Evolutionary conservation across 768 basidiomycete genomes (phyloP), one percentile per base, ranked within the genome.

Genomic region (Russula brevipes): DNA sequence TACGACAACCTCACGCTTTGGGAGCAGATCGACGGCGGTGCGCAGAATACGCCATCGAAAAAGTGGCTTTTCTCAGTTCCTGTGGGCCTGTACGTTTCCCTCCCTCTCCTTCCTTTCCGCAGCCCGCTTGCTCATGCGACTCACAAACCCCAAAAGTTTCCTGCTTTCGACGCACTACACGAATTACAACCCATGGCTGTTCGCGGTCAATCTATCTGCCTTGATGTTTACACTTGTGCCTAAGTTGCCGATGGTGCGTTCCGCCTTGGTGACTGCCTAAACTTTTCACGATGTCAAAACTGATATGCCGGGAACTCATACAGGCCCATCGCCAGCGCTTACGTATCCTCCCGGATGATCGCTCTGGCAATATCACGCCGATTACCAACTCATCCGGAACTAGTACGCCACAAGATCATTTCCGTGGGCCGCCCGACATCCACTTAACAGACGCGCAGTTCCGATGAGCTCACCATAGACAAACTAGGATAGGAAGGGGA

Each of bases 1-100:
- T 99, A 96, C 76, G 97, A 98, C 73, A 93, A 98, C 70, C 82
- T 98, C 53, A 98, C 97, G 0, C 79, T 99, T 36, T 99, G 97
- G 97, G 97, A 99, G 72, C 97, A 99, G 80, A 99, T 99, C 54
- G 97, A 99, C 74, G 89, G 91, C 54, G 97, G 97, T 44, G 97
- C 95, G 0, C 97, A 98, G 71, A 97, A 98, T 75, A 99, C 97
- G 5, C 97, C 97, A 0, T 88, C 97, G 5, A 97, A 93, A 79
- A 99, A 99, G 73, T 98, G 94, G 93, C 79, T 99, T 35, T 82
- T 97, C 63, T 85, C 84, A 57, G 86, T 94, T 8, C 97, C 97
- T 0, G 87, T 98, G 67, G 81, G 82, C 42, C 79, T 99, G 97
- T 98, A 70, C 72, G 93, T 78, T 8, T 67, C 51, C 24, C 12